phyloP scores from a whole-genome alignment of 2,329 filamentous ascomycete genomes.

The Diplodia corticola region DNA sequence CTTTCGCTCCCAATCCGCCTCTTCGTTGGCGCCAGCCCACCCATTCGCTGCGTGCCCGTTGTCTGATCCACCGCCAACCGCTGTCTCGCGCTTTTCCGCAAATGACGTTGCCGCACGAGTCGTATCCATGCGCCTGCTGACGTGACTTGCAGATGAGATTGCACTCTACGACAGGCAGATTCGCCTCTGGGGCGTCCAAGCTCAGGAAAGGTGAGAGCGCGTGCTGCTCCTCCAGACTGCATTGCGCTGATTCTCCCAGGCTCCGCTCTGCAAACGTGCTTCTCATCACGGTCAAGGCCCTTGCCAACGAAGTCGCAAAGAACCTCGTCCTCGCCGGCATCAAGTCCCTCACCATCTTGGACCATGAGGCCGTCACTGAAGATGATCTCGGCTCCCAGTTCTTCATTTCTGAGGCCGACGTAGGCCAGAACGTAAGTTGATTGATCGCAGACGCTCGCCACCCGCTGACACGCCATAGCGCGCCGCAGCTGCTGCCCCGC shows the following conservation, averaged over 20 bases:
- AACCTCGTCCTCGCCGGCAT: slow-evolving; percentile 95
- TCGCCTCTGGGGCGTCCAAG: slow-evolving; percentile 92
- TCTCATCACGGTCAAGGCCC: slow-evolving; percentile 80
- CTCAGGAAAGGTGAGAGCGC: slow-evolving; percentile 68
- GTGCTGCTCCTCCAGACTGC: neutral
- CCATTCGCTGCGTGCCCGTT: neutral
- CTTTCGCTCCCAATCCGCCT: neutral
- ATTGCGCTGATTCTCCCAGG: slow-evolving; percentile 44
- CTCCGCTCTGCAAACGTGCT: slow-evolving; percentile 89
- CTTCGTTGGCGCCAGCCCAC: neutral
- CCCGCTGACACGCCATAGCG: slow-evolving; percentile 47
- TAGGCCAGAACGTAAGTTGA: slow-evolving; percentile 68
- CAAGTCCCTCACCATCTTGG: slow-evolving; percentile 83
- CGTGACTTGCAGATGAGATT: slow-evolving; percentile 72
- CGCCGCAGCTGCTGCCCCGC: slow-evolving; percentile 74
- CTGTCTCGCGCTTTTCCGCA: neutral
- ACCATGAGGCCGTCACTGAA: slow-evolving; percentile 72
- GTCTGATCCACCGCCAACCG: neutral
- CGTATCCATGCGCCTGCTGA: neutral
- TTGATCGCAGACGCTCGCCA: slow-evolving; percentile 34
- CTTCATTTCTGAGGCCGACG: slow-evolving; percentile 69
- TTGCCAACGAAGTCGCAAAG: slow-evolving; percentile 94
- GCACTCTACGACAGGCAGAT: slow-evolving; percentile 97
- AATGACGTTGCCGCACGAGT: neutral
- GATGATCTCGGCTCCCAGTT: slow-evolving; percentile 71